These are phyloP conservation scores for Dichotomocladium elegans DNA, from an alignment of 371 early-diverging fungal genomes.

Conservation along the genomic window DNA sequence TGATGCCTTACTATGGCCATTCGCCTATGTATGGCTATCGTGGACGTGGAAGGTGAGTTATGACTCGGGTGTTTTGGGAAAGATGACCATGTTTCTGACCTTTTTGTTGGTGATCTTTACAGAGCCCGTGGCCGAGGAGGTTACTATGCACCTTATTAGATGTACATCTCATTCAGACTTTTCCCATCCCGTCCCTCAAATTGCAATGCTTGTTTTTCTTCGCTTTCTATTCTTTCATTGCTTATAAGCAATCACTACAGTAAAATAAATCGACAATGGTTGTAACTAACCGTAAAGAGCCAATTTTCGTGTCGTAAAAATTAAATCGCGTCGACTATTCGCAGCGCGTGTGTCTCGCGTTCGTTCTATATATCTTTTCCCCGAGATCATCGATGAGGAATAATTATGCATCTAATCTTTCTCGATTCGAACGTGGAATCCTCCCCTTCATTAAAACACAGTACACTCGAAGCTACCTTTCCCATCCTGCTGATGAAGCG, in stretches of 20 bases:
- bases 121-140: slow-evolving; percentile 60
- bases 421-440: not conserved
- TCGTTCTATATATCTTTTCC: not conserved
- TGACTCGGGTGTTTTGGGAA: not conserved
- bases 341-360: not conserved
- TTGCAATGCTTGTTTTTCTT: no score
- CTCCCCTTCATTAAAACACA: not conserved
- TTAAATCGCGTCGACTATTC: no score
- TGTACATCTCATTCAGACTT: not conserved
- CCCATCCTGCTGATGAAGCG: not conserved
- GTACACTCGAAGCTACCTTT: not conserved
- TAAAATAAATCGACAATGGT: slow-evolving; percentile 7
- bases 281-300: no score
- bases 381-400: slow-evolving; percentile 6
- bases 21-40: slow-evolving; percentile 51
- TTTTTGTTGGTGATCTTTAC: slow-evolving; percentile 2
- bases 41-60: slow-evolving; percentile 46
- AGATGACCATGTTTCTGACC: not conserved
- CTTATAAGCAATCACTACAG: slow-evolving; percentile 6
- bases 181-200: no score
- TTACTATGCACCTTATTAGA: slow-evolving; percentile 64
- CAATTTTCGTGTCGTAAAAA: no score
- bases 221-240: no score
- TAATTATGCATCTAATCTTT: slow-evolving; percentile 11
- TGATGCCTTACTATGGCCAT: slow-evolving; percentile 41